Evolutionary conservation across 2,329 filamentous ascomycete species (phyloP).

Genomic region (Penicillium hordei): DNA sequence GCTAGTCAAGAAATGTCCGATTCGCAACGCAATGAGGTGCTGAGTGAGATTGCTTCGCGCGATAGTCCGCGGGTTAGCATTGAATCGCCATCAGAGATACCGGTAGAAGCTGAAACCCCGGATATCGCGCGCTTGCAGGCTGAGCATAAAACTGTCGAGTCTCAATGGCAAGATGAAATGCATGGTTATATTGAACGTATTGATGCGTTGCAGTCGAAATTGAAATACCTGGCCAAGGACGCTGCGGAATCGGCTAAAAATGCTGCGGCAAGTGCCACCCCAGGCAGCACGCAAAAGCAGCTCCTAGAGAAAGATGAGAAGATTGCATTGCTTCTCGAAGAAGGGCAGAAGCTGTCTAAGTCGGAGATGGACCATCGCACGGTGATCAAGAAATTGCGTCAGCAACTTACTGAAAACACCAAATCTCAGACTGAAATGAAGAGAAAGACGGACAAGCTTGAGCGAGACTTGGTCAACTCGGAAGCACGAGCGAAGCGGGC

Average conservation of each 20-base stretch:
- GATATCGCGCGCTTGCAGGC: constrained; percentile 51
- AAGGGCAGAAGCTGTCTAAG: constrained; percentile 84
- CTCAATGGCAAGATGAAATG: constrained; percentile 75
- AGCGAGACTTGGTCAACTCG: constrained; percentile 52
- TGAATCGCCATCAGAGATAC: constrained; percentile 17
- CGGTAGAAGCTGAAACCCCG: constrained; percentile 40
- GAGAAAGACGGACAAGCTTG: constrained; percentile 59
- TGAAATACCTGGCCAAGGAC: constrained; percentile 82
- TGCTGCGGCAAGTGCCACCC: constrained; percentile 60
- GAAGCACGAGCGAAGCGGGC: constrained; percentile 61
- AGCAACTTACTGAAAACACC: constrained; percentile 52
- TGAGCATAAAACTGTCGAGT: constrained; percentile 53
- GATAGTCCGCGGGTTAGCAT: constrained; percentile 19
- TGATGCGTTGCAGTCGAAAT: constrained; percentile 85
- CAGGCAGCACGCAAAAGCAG: constrained; percentile 71
- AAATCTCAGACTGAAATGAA: constrained; percentile 52
- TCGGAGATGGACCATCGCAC: constrained; percentile 81
- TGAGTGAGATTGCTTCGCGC: constrained; percentile 10
- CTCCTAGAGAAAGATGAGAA: constrained; percentile 87
- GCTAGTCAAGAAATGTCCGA: constrained; percentile 10
- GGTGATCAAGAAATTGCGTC: constrained; percentile 75
- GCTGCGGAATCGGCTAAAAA: constrained; percentile 73
- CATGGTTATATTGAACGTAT: constrained; percentile 83
- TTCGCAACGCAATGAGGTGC: neutral
- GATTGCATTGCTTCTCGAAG: constrained; percentile 85